phyloP scores from a whole-genome alignment of 176 grass and related monocot genomes.

The Zizania latifolia region DNA sequence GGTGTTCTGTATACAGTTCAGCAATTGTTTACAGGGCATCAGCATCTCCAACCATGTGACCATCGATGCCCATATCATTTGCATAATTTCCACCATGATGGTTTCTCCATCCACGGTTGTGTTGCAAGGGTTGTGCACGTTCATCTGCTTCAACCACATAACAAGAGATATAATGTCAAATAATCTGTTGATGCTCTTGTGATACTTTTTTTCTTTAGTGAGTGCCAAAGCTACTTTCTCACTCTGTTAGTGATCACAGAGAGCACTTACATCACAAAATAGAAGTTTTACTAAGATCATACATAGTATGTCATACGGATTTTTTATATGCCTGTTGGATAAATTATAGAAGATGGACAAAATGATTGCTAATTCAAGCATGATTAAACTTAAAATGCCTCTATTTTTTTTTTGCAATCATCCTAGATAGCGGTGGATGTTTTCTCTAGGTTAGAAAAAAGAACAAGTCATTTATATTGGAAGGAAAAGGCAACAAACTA shows the following conservation, averaged over 20 bases:
- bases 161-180: conserved; percentile 3
- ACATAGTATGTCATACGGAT: neutral
- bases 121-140: conserved; percentile 26
- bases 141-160: conserved; percentile 21
- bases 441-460: neutral
- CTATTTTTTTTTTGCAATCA: no score
- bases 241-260: neutral
- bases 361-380: neutral
- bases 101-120: conserved; percentile 41
- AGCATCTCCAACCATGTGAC: no score
- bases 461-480: neutral
- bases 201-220: neutral
- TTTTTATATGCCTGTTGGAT: neutral
- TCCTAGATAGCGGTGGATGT: neutral
- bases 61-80: conserved; percentile 31
- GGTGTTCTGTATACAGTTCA: conserved; percentile 16
- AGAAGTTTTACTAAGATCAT: neutral
- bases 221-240: neutral
- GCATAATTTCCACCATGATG: conserved; percentile 19
- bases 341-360: neutral
- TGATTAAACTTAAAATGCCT: neutral
- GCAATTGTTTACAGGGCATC: conserved; percentile 26
- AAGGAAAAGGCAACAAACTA: neutral
- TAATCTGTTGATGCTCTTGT: neutral
- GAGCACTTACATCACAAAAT: neutral